A percentile compares a stretch with the other conserved stretches of the same genome.
These are phyloP conservation scores for Coelastrella sp. DNA, from an alignment of 139 green algal genomes.

Conservation along the genomic window DNA sequence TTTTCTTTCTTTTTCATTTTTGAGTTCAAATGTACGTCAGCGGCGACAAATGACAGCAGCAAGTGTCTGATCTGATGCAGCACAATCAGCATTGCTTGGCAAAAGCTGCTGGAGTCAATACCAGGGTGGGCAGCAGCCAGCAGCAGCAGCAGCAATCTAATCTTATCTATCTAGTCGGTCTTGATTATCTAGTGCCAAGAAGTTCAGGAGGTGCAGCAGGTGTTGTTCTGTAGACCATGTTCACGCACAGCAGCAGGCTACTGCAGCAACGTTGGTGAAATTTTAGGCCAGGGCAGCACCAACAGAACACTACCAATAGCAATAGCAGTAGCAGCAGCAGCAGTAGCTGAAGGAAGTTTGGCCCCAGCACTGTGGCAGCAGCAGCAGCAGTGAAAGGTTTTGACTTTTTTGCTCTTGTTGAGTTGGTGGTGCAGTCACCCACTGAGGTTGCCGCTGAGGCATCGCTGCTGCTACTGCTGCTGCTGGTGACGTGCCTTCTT, in stretches of 20 bases:
- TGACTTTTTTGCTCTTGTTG: no score
- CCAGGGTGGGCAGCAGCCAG: neutral
- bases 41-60: no score
- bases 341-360: neutral
- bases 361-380: neutral
- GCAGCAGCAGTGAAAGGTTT: constrained; percentile 5
- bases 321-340: constrained; percentile 1
- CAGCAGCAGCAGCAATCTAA: neutral
- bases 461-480: no score
- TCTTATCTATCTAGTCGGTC: neutral
- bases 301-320: neutral
- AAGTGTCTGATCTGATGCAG: no score
- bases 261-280: neutral
- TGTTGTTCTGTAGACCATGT: neutral
- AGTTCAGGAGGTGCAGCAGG: neutral
- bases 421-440: no score
- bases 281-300: neutral
- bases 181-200: no score
- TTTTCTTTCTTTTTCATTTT: no score
- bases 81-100: no score
- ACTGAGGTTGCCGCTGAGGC: no score
- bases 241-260: neutral
- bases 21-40: no score
- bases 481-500: no score
- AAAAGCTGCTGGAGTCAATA: no score